These are phyloP conservation scores for Yamadazyma triangularis DNA, from an alignment of 1,139 yeast genomes.

Conservation along the genomic window DNA sequence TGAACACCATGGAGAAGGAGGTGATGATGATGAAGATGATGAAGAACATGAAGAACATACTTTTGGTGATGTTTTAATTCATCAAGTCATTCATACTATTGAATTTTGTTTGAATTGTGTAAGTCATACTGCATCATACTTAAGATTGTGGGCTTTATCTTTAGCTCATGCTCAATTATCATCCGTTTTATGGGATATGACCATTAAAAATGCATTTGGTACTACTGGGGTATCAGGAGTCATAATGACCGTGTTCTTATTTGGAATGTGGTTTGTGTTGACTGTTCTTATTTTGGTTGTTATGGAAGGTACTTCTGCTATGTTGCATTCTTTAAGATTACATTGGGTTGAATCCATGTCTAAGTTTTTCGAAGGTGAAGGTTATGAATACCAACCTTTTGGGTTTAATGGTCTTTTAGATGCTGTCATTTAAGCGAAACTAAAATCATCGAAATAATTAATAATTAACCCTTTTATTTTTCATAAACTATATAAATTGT, in stretches of 20 bases:
- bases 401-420: constrained; percentile 32
- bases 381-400: constrained; percentile 83
- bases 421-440: not conserved
- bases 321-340: constrained; percentile 92
- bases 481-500: too few relatives aligned
- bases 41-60: constrained; percentile 44
- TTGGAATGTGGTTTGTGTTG: constrained; percentile 91
- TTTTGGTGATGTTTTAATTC: constrained; percentile 92
- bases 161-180: constrained; percentile 97
- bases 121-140: constrained; percentile 95
- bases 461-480: too few relatives aligned
- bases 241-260: constrained; percentile 66
- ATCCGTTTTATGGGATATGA: constrained; percentile 94
- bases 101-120: constrained; percentile 97
- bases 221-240: constrained; percentile 66
- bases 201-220: constrained; percentile 75
- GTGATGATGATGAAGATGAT: constrained; percentile 25
- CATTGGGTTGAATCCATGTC: constrained; percentile 99
- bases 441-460: too few relatives aligned
- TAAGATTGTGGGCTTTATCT: constrained; percentile 95
- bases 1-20: constrained; percentile 10
- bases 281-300: constrained; percentile 88
- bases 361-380: constrained; percentile 95
- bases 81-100: constrained; percentile 96
- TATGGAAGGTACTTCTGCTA: constrained; percentile 99